Evolutionary conservation across 352 stramenopile species (phyloP), one percentile per base, ranked within the genome.

Genomic region (Phytopythium chamaehyphon): DNA sequence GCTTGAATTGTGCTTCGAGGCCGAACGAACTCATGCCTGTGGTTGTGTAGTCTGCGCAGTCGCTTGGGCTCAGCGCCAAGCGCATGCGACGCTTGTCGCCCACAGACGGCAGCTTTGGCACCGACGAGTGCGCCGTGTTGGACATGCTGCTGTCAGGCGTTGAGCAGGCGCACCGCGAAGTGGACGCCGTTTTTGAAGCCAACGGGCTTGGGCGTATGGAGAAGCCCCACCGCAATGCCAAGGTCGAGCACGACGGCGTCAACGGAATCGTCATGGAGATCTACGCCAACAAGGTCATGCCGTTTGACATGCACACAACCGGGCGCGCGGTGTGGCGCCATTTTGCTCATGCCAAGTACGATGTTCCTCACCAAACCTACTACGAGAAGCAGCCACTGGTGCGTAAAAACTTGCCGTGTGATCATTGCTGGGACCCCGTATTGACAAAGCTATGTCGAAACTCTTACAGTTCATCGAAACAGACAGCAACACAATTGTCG

Each of bases 211-310:
- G 61, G 14, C 54, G 54, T 26, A 66, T 70, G 51, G 61, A 70
- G 57, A 65, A 51, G 33, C 54, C 57, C 0, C 52, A 70, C 33
- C 61, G 64, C 47, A 67, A 63, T 4, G 64, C 57, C 16, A 67
- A 64, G 47, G 66, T 73, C 31, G 54, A 64, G 33, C 64, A 70
- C 28, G 61, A 73, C 40, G 61, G 52, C 24, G 59, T 57, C 33
- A 47, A 54, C 26, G 57, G 61, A 22, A 73, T 70, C 45, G 64
- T 73, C 45, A 69, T 69, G 57, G 61, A 73, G 40, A 70, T 73
- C 47, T 70, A 67, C 36, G 64, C 64, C 19, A 73, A 70, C 51
- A 69, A 69, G 16, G 43, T 70, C 18, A 70, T 73, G 61, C 57
- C 61, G 6, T 70, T 73, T 38, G 57, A 60, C 47, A 60, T 73